Base-by-base conservation (phyloP, 306 rosid species). In the Amphicarpaea edgeworthii region DNA sequence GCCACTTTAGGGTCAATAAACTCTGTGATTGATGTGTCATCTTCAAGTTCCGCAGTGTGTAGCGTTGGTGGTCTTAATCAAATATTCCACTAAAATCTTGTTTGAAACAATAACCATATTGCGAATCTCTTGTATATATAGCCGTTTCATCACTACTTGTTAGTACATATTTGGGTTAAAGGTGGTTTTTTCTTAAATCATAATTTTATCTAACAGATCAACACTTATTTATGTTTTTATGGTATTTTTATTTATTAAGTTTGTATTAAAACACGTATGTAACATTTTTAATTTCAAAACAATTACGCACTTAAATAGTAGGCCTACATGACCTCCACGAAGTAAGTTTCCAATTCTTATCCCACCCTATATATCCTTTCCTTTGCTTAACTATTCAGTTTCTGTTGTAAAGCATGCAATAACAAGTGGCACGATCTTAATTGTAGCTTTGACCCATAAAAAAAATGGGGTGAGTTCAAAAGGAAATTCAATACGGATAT, bases 41-140 rank as follows among this genome's bases (percentile, higher is more conserved):
- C 0, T 23, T 76, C 68, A 51, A 60, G 70, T 34, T 66, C 68
- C 54, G 2, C 4, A 20, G 50, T 30, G 43, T 60, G 0, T 11
- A 49, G 42, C 68, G 77, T 28, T 32, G 77, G 87, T 84, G 90
- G 76, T 49, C 59, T 65, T 79, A 81, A 76, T 83, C 86, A 83
- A 85, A 85, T 46, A 84, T 83, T 80, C 86, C 83, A 79, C 3
- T 83, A 42, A 77, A 46, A 46, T 24, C 50, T 24, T 40, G 14
- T 64, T 80, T 71, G 88, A 77, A 77, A 71, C 20, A 2, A 61
- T 3, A 3, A 19, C 68, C 9, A 30, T 15, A 7, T 5, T 74
- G 61, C 47, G 46, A 59, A 60, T 58, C 58, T 26, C 15, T 59
- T 0, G 5, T 2, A 42, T 16, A n/a, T 2, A 42, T 16, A n/a